Evolutionary conservation across 2,329 filamentous ascomycete species (phyloP).

Genomic region (Ceratocystis papillata): DNA sequence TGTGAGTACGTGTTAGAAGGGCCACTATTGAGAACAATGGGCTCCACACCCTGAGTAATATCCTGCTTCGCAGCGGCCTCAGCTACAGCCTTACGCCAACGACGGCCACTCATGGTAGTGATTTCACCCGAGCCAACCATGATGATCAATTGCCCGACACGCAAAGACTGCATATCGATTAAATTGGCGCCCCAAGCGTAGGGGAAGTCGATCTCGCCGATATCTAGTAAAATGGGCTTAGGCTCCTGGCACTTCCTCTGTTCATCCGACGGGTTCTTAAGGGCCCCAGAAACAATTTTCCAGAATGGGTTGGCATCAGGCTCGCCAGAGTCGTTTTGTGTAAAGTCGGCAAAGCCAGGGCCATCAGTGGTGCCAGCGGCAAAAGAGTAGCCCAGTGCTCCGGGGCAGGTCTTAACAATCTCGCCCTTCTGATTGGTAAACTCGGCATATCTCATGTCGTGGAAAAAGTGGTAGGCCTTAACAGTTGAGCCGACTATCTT

Average conservation of each 20-base stretch:
- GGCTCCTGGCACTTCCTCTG: conserved; percentile 67
- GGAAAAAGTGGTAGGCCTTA: conserved; percentile 68
- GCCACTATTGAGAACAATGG: conserved; percentile 68
- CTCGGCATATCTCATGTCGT: conserved; percentile 62
- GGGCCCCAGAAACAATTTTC: conserved; percentile 57
- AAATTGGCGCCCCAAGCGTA: conserved; percentile 85
- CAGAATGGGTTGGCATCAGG: conserved; percentile 66
- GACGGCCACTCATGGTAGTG: conserved; percentile 80
- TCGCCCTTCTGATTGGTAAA: conserved; percentile 65
- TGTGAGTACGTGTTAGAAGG: conserved; percentile 76
- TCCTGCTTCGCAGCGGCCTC: conserved; percentile 38
- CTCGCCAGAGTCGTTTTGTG: conserved; percentile 62
- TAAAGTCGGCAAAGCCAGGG: conserved; percentile 81
- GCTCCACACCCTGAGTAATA: conserved; percentile 36
- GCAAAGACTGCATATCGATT: conserved; percentile 72
- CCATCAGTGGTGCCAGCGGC: conserved; percentile 84
- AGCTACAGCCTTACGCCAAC: conserved; percentile 65
- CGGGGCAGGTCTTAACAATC: conserved; percentile 63
- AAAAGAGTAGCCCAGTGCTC: conserved; percentile 79
- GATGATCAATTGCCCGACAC: conserved; percentile 73
- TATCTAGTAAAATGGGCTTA: conserved; percentile 78
- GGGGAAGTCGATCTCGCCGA: conserved; percentile 61
- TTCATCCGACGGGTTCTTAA: conserved; percentile 56
- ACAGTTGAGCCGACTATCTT: conserved; percentile 54
- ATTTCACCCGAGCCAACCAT: conserved; percentile 80